Conservation (phyloP, 768 basidiomycete genomes). For the Lactarius evosmus region DNA sequence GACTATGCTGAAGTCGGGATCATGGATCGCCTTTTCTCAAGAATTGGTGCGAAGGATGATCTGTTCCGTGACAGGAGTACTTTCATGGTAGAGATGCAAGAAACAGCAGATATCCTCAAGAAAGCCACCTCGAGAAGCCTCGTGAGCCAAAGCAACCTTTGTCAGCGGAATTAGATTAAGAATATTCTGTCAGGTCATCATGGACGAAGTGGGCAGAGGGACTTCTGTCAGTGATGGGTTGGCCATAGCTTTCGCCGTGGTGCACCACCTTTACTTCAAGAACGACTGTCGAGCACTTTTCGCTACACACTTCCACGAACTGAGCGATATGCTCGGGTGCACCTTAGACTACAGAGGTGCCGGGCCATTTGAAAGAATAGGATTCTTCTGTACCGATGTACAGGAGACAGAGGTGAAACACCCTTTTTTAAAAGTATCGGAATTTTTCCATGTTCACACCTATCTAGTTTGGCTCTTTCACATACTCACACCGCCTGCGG, state of each 20-base stretch:
- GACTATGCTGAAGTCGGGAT: slow-evolving; percentile 75
- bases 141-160: slow-evolving; percentile 42
- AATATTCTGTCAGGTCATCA: slow-evolving; percentile 68
- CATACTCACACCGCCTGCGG: slow-evolving; percentile 76
- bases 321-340: slow-evolving; percentile 79
- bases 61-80: slow-evolving; percentile 91
- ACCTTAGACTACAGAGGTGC: slow-evolving; percentile 41
- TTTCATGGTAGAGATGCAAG: slow-evolving; percentile 98
- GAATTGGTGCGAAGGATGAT: slow-evolving; percentile 94
- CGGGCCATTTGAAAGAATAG: slow-evolving; percentile 56
- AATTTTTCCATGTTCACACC: background rate
- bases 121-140: slow-evolving; percentile 81
- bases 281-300: slow-evolving; percentile 85
- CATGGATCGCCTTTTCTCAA: slow-evolving; percentile 89
- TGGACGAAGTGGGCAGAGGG: slow-evolving; percentile 99
- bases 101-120: slow-evolving; percentile 86
- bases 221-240: slow-evolving; percentile 91
- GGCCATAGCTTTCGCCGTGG: slow-evolving; percentile 88
- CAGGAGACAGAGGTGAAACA: slow-evolving; percentile 66
- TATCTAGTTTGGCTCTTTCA: slow-evolving; percentile 66
- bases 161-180: background rate
- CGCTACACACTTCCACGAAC: slow-evolving; percentile 97
- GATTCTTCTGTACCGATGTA: slow-evolving; percentile 88
- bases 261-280: slow-evolving; percentile 71
- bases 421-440: background rate